A percentile compares a stretch with the other conserved stretches of the same genome.
Evolutionary conservation across 495 filamentous ascomycete species (phyloP).

Genomic region (Choiromyces venosus): DNA sequence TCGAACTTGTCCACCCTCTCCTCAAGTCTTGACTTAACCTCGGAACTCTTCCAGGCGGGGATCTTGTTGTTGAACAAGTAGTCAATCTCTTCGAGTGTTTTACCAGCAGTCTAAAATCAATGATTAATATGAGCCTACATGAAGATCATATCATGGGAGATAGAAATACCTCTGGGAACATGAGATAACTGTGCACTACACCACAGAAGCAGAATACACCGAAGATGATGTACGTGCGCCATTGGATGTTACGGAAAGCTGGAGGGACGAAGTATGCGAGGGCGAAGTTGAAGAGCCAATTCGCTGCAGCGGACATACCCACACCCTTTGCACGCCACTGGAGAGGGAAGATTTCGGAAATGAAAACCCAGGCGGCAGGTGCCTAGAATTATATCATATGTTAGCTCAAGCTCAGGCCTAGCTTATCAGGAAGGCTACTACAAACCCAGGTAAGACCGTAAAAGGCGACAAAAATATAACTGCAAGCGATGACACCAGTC

Average conservation of each 20-base stretch:
- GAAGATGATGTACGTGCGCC: constrained; percentile 70
- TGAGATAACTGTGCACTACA: constrained; percentile 69
- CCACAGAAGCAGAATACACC: constrained; percentile 68
- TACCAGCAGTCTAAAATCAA: constrained; percentile 55
- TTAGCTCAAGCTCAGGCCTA: background rate
- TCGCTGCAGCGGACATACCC: constrained; percentile 64
- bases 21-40: constrained; percentile 48
- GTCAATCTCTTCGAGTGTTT: constrained; percentile 72
- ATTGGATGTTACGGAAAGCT: constrained; percentile 66
- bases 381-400: constrained; percentile 52
- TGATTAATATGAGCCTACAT: background rate
- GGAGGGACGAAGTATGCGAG: constrained; percentile 73
- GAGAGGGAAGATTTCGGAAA: constrained; percentile 68
- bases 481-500: constrained; percentile 68
- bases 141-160: background rate
- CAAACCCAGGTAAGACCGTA: constrained; percentile 64
- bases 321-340: constrained; percentile 66
- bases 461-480: constrained; percentile 70
- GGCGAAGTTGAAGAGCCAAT: constrained; percentile 73
- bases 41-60: constrained; percentile 41
- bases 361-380: constrained; percentile 69
- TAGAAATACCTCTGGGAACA: constrained; percentile 61
- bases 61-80: constrained; percentile 58
- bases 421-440: no score
- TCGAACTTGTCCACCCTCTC: constrained; percentile 50